A percentile compares a stretch with the other conserved stretches of the same genome.
Conservation (phyloP, 1,284 basidiomycete species). For the Mycosarcoma mackinlayi region DNA sequence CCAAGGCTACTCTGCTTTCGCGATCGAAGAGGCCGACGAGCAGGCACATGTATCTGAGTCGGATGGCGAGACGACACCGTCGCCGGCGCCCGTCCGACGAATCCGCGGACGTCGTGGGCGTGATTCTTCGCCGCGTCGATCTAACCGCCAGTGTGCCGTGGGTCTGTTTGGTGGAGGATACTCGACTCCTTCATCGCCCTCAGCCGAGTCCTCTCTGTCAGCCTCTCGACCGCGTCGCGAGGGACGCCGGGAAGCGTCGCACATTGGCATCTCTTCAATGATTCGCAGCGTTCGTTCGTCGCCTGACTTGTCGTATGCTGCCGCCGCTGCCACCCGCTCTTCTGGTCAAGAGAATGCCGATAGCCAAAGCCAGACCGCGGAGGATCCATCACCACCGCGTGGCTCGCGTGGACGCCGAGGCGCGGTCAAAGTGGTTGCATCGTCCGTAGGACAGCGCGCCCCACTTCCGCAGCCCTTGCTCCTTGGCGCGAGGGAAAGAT, state of each 20-base stretch:
- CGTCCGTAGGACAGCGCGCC: slow-evolving; percentile 31
- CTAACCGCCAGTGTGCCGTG: slow-evolving; percentile 53
- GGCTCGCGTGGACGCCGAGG: slow-evolving; percentile 50
- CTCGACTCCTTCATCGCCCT: slow-evolving; percentile 4
- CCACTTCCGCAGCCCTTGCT: slow-evolving; percentile 18
- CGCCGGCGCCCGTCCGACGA: slow-evolving; percentile 10
- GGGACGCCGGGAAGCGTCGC: slow-evolving; percentile 17
- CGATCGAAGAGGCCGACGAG: slow-evolving; percentile 23
- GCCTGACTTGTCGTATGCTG: slow-evolving; percentile 47
- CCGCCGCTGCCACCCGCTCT: slow-evolving; percentile 16
- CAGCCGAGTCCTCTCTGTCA: neutral
- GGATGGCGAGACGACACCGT: slow-evolving; percentile 30
- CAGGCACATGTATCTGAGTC: slow-evolving; percentile 19
- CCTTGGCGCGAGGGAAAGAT: slow-evolving; percentile 18
- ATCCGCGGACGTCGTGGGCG: slow-evolving; percentile 18
- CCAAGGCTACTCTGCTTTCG: slow-evolving; percentile 47
- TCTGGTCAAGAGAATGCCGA: slow-evolving; percentile 7
- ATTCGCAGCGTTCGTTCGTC: slow-evolving; percentile 51
- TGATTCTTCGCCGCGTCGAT: slow-evolving; percentile 35
- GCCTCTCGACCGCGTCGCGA: slow-evolving; percentile 13
- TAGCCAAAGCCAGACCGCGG: neutral
- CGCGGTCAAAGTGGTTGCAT: slow-evolving; percentile 49
- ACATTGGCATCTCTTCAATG: slow-evolving; percentile 16
- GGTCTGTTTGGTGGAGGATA: slow-evolving; percentile 51
- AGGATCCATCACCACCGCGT: slow-evolving; percentile 27